phyloP scores from a whole-genome alignment of 805 yeast species.

The Wickerhamiella sergipiensis region DNA sequence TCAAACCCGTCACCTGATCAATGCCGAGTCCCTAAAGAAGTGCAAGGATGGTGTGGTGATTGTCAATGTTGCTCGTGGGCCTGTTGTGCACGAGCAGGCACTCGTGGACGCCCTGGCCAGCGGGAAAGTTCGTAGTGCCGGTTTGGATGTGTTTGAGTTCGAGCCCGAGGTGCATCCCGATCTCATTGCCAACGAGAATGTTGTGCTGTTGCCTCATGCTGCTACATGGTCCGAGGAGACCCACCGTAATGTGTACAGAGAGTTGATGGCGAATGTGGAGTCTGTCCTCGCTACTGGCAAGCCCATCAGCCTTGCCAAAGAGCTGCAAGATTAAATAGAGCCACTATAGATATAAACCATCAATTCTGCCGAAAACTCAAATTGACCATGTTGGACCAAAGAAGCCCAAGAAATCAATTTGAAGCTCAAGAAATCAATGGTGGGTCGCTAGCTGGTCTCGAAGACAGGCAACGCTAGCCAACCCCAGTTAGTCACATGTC shows the following conservation, averaged over 20 bases:
- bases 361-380: too few species aligned
- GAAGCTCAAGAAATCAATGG: too few species aligned
- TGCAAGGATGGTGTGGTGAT: constrained; percentile 70
- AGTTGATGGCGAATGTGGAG: constrained; percentile 50
- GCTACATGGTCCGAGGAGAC: constrained; percentile 75
- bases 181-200: constrained; percentile 34
- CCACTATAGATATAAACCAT: too few species aligned
- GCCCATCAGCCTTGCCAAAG: constrained; percentile 44
- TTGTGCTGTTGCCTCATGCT: constrained; percentile 74
- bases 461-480: too few species aligned
- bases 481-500: neutral
- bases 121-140: constrained; percentile 44
- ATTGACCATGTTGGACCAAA: too few species aligned
- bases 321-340: neutral
- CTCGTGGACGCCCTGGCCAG: constrained; percentile 35
- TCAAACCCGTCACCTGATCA: constrained; percentile 55
- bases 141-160: constrained; percentile 50
- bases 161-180: constrained; percentile 51
- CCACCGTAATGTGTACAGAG: constrained; percentile 58
- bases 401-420: too few species aligned
- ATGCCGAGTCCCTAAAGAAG: constrained; percentile 43
- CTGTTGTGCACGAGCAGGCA: constrained; percentile 50
- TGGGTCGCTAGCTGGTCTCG: too few species aligned
- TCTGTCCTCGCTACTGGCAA: constrained; percentile 45
- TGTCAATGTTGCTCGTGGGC: constrained; percentile 83